Percentiles rank a stretch among this genome's conserved stretches.
These are phyloP conservation scores for Globisporangium canariense DNA, from an alignment of 352 stramenopile species.

Conservation along the genomic window DNA sequence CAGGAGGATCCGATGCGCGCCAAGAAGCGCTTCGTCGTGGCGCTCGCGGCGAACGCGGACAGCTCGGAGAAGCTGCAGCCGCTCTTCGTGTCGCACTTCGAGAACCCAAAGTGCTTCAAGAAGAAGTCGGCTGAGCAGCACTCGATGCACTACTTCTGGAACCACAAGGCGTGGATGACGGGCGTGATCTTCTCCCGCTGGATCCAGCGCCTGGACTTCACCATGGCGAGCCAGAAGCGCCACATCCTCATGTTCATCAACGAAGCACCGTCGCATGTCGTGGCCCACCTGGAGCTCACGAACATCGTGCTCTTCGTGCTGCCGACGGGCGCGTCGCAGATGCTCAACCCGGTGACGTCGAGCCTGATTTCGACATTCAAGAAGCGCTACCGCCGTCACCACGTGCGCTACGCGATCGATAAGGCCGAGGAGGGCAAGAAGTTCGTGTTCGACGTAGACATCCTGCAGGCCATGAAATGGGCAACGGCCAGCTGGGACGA, in stretches of 20 bases:
- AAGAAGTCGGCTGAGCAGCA: slow-evolving; percentile 79
- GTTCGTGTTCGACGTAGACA: slow-evolving; percentile 55
- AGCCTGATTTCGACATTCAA: slow-evolving; percentile 66
- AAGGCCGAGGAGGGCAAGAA: slow-evolving; percentile 43
- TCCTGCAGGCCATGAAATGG: slow-evolving; percentile 83
- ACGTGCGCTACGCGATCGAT: slow-evolving; percentile 65
- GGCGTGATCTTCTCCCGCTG: slow-evolving; percentile 82
- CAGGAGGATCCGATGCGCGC: slow-evolving; percentile 48
- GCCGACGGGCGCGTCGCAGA: slow-evolving; percentile 37
- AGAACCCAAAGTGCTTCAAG: slow-evolving; percentile 72
- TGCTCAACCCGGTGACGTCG: slow-evolving; percentile 68
- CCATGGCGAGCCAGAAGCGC: slow-evolving; percentile 74
- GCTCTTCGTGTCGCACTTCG: slow-evolving; percentile 77
- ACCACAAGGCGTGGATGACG: slow-evolving; percentile 82
- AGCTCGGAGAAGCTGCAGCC: slow-evolving; percentile 75
- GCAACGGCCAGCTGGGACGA: slow-evolving; percentile 65
- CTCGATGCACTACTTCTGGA: slow-evolving; percentile 80
- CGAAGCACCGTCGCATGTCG: slow-evolving; percentile 71
- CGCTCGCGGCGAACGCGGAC: slow-evolving; percentile 64
- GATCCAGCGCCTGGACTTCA: slow-evolving; percentile 76
- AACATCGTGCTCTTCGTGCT: slow-evolving; percentile 73
- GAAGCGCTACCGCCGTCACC: slow-evolving; percentile 68
- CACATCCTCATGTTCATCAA: slow-evolving; percentile 78
- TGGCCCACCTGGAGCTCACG: slow-evolving; percentile 71
- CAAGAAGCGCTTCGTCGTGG: slow-evolving; percentile 73